These are phyloP conservation scores for Graphiopsis chlorocephala DNA, from an alignment of 2,329 filamentous ascomycete genomes.

Conservation along the genomic window DNA sequence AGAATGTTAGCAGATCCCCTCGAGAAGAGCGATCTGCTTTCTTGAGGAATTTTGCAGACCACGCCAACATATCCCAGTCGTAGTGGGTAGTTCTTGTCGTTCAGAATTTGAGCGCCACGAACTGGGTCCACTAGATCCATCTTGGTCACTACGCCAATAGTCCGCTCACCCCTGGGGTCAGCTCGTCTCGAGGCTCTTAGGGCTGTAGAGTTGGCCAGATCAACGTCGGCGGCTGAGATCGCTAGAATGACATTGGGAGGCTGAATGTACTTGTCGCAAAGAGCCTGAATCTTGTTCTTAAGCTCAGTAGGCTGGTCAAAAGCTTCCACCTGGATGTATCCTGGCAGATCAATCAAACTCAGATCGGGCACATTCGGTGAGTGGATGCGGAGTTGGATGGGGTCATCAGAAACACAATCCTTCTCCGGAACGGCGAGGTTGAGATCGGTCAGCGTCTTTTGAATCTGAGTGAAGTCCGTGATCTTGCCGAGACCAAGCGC, in stretches of 20 bases:
- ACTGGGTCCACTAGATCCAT: slow-evolving; percentile 92
- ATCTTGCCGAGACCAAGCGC: slow-evolving; percentile 86
- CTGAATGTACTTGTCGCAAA: slow-evolving; percentile 98
- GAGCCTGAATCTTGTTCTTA: slow-evolving; percentile 91
- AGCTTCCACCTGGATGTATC: slow-evolving; percentile 94
- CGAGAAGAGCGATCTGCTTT: slow-evolving; percentile 70
- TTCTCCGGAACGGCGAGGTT: slow-evolving; percentile 88
- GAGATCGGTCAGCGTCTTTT: slow-evolving; percentile 89
- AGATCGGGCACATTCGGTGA: slow-evolving; percentile 94
- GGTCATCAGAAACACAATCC: slow-evolving; percentile 93
- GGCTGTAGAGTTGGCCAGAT: slow-evolving; percentile 93
- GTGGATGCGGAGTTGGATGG: slow-evolving; percentile 92
- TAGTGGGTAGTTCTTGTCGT: slow-evolving; percentile 88
- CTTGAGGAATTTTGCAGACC: slow-evolving; percentile 73
- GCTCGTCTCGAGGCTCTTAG: slow-evolving; percentile 85
- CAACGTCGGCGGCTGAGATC: slow-evolving; percentile 95
- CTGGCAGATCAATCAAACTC: slow-evolving; percentile 91
- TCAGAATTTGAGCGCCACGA: slow-evolving; percentile 74
- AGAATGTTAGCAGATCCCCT: slow-evolving; percentile 77
- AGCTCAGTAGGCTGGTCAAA: slow-evolving; percentile 86
- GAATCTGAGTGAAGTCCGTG: slow-evolving; percentile 87
- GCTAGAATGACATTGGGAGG: slow-evolving; percentile 93
- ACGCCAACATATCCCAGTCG: slow-evolving; percentile 96
- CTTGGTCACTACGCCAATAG: slow-evolving; percentile 98
- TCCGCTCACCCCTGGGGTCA: slow-evolving; percentile 89